Conservation (phyloP, 805 yeast species). For the Candida vaughaniae region DNA sequence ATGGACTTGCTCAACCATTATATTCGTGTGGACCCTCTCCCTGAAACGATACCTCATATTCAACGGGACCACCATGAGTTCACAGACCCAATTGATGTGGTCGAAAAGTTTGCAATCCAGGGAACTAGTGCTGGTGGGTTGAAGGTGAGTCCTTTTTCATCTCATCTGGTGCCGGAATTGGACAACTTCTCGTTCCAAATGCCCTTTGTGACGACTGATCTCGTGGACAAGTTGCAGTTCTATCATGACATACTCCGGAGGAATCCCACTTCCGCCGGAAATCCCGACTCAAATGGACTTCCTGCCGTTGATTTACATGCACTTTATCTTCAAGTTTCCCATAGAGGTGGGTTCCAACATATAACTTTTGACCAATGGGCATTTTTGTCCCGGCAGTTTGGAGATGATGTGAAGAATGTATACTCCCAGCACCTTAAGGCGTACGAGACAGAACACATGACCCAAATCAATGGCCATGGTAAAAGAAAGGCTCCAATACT, state of each 20-base stretch:
- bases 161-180: background rate
- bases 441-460: background rate
- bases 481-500: slow-evolving; percentile 33
- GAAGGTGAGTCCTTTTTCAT: slow-evolving; percentile 45
- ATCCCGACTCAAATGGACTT: too few relatives aligned
- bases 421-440: background rate
- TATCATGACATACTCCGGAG: too few relatives aligned
- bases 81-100: slow-evolving; percentile 4
- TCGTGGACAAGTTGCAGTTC: too few relatives aligned
- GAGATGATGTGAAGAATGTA: background rate
- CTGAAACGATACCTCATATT: too few relatives aligned
- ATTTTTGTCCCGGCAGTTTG: background rate
- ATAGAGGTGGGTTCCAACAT: slow-evolving; percentile 1
- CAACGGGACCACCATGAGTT: too few relatives aligned
- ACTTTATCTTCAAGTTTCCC: background rate
- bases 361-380: slow-evolving; percentile 1
- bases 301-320: background rate
- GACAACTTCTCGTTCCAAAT: background rate
- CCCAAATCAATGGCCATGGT: slow-evolving; percentile 1
- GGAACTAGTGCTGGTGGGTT: slow-evolving; percentile 72
- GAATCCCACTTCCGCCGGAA: too few relatives aligned
- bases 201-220: too few relatives aligned
- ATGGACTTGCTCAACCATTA: too few relatives aligned
- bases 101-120: slow-evolving; percentile 29
- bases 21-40: too few relatives aligned